phyloP scores from a whole-genome alignment of 73 alveolate species.

The Paramecium octaurelia region DNA sequence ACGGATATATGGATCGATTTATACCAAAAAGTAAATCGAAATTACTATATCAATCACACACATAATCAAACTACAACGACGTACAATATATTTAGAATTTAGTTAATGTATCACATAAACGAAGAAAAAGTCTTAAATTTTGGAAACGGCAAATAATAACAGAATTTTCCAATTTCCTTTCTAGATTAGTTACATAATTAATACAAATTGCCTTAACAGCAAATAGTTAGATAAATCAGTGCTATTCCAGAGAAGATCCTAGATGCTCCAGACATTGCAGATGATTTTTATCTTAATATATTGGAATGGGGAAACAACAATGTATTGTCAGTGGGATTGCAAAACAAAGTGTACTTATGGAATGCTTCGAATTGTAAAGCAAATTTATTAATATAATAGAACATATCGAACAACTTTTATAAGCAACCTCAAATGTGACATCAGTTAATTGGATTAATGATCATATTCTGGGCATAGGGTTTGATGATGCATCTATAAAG shows the following conservation, averaged over 20 bases:
- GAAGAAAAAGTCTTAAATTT: constrained; percentile 50
- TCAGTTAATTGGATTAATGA: constrained; percentile 43
- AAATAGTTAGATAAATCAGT: constrained; percentile 10
- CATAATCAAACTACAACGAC: constrained; percentile 1
- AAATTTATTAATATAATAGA: not conserved
- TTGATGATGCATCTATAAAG: constrained; percentile 78
- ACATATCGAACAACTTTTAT: not conserved
- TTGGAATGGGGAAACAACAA: constrained; percentile 94
- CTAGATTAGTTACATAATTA: constrained; percentile 18
- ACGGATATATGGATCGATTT: constrained; percentile 49
- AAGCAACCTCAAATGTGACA: constrained; percentile 39
- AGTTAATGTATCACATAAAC: constrained; percentile 24
- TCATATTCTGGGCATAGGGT: constrained; percentile 70
- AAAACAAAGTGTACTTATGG: constrained; percentile 81
- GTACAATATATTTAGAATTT: not conserved
- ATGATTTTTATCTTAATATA: constrained; percentile 63
- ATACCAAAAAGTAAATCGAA: not conserved
- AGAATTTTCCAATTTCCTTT: constrained; percentile 20
- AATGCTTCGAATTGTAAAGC: constrained; percentile 63
- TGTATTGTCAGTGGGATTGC: constrained; percentile 88
- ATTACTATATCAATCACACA: not conserved
- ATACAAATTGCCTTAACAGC: not conserved
- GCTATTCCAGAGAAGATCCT: constrained; percentile 48
- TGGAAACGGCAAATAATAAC: not conserved
- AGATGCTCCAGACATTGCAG: constrained; percentile 57